Percentiles rank a stretch among this genome's conserved stretches.
phyloP scores from a whole-genome alignment of 169 alveolate species.

The Eimeria praecox region DNA sequence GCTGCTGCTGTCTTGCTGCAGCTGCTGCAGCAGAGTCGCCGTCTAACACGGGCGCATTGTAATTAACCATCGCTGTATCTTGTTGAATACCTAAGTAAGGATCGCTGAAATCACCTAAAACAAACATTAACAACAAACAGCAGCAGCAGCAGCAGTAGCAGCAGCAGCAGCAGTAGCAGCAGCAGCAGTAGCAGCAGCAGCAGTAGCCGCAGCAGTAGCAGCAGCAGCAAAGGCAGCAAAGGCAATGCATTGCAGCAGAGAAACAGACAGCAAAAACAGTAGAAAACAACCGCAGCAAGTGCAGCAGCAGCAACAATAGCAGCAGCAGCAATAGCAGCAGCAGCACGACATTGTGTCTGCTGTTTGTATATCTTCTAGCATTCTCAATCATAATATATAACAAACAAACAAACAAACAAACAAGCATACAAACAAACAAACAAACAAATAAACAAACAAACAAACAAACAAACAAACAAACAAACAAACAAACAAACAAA shows the following conservation, averaged over 20 bases:
- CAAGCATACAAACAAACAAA: too few species aligned
- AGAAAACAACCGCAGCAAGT: neutral
- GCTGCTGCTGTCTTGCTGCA: slow-evolving; percentile 82
- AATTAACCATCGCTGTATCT: slow-evolving; percentile 46
- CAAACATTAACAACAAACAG: neutral
- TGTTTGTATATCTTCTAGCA: too few species aligned
- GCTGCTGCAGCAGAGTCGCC: slow-evolving; percentile 79
- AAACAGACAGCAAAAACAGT: neutral
- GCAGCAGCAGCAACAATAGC: neutral
- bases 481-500: too few species aligned
- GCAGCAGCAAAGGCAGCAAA: slow-evolving; percentile 4
- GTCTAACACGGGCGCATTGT: slow-evolving; percentile 76
- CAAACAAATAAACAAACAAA: too few species aligned
- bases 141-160: neutral
- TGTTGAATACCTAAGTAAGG: slow-evolving; percentile 71
- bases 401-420: too few species aligned
- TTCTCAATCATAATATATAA: too few species aligned
- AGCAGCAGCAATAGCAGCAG: neutral
- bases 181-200: neutral
- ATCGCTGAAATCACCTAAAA: slow-evolving; percentile 43
- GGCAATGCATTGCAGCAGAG: slow-evolving; percentile 10
- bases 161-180: neutral
- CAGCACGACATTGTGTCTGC: too few species aligned
- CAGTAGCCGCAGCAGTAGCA: neutral
- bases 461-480: too few species aligned